Evolutionary conservation across 345 rosid species (phyloP).

Genomic region (Ricinus communis): DNA sequence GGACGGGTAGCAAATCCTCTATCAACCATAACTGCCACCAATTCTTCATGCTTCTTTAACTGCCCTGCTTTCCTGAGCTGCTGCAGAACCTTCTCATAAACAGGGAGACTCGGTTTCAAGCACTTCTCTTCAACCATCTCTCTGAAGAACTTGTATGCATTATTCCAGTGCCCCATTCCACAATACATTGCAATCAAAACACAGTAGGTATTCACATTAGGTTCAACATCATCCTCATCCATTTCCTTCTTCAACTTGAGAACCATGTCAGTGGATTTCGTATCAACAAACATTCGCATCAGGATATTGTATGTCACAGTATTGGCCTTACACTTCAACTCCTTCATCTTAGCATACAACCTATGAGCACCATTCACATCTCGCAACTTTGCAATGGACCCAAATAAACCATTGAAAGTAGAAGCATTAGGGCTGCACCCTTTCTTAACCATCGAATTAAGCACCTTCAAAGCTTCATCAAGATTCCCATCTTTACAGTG

Average conservation of each 20-base stretch:
- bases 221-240: constrained; percentile 78
- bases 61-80: constrained; percentile 82
- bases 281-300: constrained; percentile 73
- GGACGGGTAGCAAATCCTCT: constrained; percentile 64
- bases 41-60: constrained; percentile 84
- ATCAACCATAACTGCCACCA: constrained; percentile 83
- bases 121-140: constrained; percentile 91
- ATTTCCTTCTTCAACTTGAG: constrained; percentile 89
- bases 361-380: constrained; percentile 86
- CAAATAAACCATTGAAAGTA: constrained; percentile 71
- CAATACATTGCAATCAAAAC: constrained; percentile 82
- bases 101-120: constrained; percentile 61
- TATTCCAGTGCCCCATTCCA: constrained; percentile 95
- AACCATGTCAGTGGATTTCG: constrained; percentile 84
- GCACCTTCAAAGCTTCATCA: constrained; percentile 65
- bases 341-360: constrained; percentile 74
- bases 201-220: constrained; percentile 80
- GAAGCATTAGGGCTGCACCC: constrained; percentile 63
- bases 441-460: constrained; percentile 60
- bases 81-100: constrained; percentile 69
- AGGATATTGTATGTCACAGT: constrained; percentile 71
- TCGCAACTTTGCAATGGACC: constrained; percentile 61
- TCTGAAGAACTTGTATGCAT: constrained; percentile 70
- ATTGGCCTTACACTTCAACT: constrained; percentile 54
- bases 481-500: constrained; percentile 74